Percentiles rank a stretch among this genome's conserved stretches.
These are phyloP conservation scores for Mycena sanguinolenta DNA, from an alignment of 768 basidiomycete genomes.

Conservation along the genomic window DNA sequence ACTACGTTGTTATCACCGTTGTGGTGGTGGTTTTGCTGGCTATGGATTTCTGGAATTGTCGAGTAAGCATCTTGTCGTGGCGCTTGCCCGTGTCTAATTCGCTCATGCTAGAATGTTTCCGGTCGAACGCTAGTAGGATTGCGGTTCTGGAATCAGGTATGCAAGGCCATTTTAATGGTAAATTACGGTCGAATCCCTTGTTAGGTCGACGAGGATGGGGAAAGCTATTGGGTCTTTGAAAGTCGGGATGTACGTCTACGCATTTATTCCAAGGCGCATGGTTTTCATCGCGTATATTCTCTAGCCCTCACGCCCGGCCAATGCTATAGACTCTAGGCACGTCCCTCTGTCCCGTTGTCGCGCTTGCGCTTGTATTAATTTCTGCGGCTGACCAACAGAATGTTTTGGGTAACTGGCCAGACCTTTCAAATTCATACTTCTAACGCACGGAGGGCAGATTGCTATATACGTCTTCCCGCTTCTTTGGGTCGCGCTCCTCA, in stretches of 20 bases:
- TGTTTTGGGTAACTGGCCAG: slow-evolving; percentile 83
- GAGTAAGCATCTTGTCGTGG: slow-evolving; percentile 62
- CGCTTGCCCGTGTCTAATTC: slow-evolving; percentile 16
- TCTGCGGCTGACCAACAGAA: slow-evolving; percentile 60
- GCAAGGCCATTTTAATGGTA: slow-evolving; percentile 31
- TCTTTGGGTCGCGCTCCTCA: slow-evolving; percentile 88
- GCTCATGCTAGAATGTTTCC: slow-evolving; percentile 80
- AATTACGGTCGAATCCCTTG: not conserved
- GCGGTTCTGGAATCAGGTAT: slow-evolving; percentile 96
- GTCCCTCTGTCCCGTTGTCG: slow-evolving; percentile 38
- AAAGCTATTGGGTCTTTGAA: slow-evolving; percentile 98
- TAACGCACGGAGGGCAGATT: slow-evolving; percentile 61
- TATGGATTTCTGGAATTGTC: slow-evolving; percentile 99
- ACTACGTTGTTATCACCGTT: slow-evolving; percentile 96
- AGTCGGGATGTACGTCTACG: slow-evolving; percentile 84
- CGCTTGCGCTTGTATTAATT: slow-evolving; percentile 17
- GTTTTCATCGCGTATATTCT: slow-evolving; percentile 18
- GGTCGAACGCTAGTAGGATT: slow-evolving; percentile 95
- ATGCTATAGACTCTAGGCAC: slow-evolving; percentile 89
- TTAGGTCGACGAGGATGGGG: slow-evolving; percentile 95
- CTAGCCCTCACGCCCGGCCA: slow-evolving; percentile 90
- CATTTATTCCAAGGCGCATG: not conserved
- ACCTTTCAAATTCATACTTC: slow-evolving; percentile 1
- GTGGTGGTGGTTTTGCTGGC: slow-evolving; percentile 93
- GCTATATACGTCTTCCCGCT: slow-evolving; percentile 92